These are phyloP conservation scores for Cyathus olla DNA, from an alignment of 1,284 basidiomycete species.

Conservation along the genomic window DNA sequence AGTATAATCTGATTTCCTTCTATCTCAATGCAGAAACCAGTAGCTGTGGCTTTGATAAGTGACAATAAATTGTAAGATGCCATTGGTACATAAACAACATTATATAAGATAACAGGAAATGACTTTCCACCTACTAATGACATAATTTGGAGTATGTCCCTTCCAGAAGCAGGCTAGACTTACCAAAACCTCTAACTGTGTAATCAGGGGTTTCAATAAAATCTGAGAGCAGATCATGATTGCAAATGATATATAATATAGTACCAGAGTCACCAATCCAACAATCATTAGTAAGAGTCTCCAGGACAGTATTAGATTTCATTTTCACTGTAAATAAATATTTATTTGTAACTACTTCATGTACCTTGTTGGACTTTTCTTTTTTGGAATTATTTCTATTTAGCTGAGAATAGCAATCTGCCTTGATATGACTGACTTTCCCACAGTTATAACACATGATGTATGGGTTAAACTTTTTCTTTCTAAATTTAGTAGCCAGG, in stretches of 20 bases:
- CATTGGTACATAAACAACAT: neutral
- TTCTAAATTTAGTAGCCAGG: neutral
- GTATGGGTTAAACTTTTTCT: neutral
- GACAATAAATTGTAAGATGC: neutral
- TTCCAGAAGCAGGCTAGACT: neutral
- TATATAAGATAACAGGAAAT: neutral
- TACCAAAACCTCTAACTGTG: neutral
- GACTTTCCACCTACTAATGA: neutral
- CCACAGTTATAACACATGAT: neutral
- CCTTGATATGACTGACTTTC: neutral
- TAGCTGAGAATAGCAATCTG: constrained; percentile 14
- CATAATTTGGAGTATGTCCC: neutral
- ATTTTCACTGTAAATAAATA: neutral
- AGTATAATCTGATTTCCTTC: neutral
- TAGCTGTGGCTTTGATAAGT: neutral
- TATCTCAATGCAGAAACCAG: neutral
- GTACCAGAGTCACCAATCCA: neutral
- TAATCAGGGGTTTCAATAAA: neutral
- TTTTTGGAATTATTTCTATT: neutral
- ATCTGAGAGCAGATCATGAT: too few relatives aligned
- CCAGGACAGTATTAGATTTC: neutral
- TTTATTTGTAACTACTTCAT: neutral
- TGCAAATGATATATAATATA: neutral
- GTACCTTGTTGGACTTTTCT: neutral
- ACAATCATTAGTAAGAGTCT: neutral